Base-by-base conservation (phyloP, 257 asterid species). In the Solanum piurae region DNA sequence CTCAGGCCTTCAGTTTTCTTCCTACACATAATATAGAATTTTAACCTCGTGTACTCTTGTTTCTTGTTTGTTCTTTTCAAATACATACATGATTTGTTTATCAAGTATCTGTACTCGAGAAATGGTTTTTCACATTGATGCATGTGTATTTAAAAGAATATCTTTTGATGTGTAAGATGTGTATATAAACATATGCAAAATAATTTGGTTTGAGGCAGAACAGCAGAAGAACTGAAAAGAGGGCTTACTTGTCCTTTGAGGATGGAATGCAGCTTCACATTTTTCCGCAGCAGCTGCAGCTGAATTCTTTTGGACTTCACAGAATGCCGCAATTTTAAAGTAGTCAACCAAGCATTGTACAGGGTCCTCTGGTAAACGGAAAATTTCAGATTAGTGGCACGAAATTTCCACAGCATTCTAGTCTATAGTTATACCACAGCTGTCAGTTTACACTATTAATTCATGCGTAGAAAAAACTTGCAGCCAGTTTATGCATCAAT, bases 331-430 rank as follows among this genome's bases (percentile, higher is more conserved):
- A 96, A 89, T 87, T 93, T 95, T 46, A 95, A 90, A 79, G 91
- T 91, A 86, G 94, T 88, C 92, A 92, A 90, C 96, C 96, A 94
- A 82, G 98, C 96, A 90, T 91, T 93, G 55, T 94, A 96, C 37
- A 95, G 90, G 91, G 91, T 93, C 91, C 94, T 93, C 98, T 96
- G 96, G 85, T 85, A 74, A 87, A 92, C 83, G 69, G 73, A 68
- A 86, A 87, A 87, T 23, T 62, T 58, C 83, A 89, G 29, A 88
- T 14, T 33, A 31, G 27, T 66, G 34, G 44, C 27, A 8, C 31
- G 21, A 68, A 87, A 69, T 42, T 74, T 62, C 13, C 27, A 80
- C 42, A 80, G 68, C 10, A 29, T 49, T 79, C 38, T 29, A 29
- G 14, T 82, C 18, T 18, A 49, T 18, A 55, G 64, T 55, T 18